Evolutionary conservation across 352 stramenopile genomes (phyloP), one percentile per base, ranked within the genome.

Genomic region (Phytophthora ramorum): DNA sequence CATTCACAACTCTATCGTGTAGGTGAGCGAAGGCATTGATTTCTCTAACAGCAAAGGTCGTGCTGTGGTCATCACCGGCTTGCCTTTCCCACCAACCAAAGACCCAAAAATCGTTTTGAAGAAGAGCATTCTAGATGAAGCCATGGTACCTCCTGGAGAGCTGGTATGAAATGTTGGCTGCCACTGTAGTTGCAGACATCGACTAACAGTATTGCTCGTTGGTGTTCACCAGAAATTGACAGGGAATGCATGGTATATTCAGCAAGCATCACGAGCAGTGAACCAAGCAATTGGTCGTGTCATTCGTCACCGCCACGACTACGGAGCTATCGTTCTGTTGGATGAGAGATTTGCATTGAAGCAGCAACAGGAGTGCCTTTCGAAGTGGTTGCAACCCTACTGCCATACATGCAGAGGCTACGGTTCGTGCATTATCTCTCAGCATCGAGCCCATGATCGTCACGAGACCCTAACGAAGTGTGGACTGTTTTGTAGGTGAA

Each of bases 231-330:
- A 96, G 76, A 95, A 97, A 85, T 70, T 98, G 56, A 90, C 81
- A 62, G 98, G 98, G 4, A 95, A 98, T 52, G 90, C 98, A 22
- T 99, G 98, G 98, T 99, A 99, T 69, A 95, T 96, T 35, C 97
- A 99, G 56, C 97, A 99, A 90, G 97, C 97, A 7, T 96, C 97
- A 52, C 80, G 97, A 55, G 97, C 97, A 53, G 96, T 99, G 10
- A 99, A 99, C 74, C 98, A 99, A 88, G 98, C 98, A 7, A 95
- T 99, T 50, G 98, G 98, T 2, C 89, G 98, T 64, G 97, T 99
- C 5, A 99, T 99, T 85, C 96, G 98, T 10, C 98, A 99, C 73
- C 89, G 93, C 14, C 87, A 97, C 55, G 98, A 99, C 66, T 99
- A 97, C 63, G 98, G 98, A 30, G 92, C 96, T 19, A 98, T 99